A percentile compares a stretch with the other conserved stretches of the same genome.
These are phyloP conservation scores for Peronospora belbahrii DNA, from an alignment of 352 stramenopile genomes.

Conservation along the genomic window DNA sequence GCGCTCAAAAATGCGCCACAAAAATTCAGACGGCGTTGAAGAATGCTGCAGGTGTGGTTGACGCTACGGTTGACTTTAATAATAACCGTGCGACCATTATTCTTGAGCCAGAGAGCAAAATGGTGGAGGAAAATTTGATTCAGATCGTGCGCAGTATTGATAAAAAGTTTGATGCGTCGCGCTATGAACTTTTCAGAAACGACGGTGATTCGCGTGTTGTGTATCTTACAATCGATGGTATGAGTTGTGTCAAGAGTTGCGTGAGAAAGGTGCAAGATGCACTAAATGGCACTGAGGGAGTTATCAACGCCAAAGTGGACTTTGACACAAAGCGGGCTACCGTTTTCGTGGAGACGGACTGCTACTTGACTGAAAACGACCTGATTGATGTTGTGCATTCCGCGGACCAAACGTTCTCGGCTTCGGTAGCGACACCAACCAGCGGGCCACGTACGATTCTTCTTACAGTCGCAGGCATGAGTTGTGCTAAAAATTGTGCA, in stretches of 20 bases:
- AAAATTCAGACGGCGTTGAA: conserved; percentile 55
- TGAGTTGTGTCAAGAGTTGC: conserved; percentile 76
- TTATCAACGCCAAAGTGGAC: conserved; percentile 76
- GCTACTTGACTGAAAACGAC: conserved; percentile 51
- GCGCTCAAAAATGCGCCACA: conserved; percentile 48
- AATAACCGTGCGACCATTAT: conserved; percentile 69
- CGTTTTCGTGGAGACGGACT: conserved; percentile 65
- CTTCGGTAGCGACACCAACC: conserved; percentile 35
- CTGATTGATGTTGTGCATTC: conserved; percentile 58
- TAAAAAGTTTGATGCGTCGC: conserved; percentile 43
- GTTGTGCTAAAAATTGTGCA: conserved; percentile 73
- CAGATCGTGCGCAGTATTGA: conserved; percentile 40
- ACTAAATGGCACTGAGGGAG: conserved; percentile 46
- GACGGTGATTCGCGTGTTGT: conserved; percentile 66
- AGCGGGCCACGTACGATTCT: conserved; percentile 39
- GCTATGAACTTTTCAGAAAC: conserved; percentile 54
- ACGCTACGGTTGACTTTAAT: conserved; percentile 59
- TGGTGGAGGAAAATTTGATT: conserved; percentile 68
- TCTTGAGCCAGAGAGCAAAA: conserved; percentile 43
- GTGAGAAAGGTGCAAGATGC: conserved; percentile 62
- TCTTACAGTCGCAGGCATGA: conserved; percentile 69
- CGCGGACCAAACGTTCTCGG: conserved; percentile 53
- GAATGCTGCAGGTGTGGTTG: conserved; percentile 42
- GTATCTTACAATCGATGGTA: conserved; percentile 60
- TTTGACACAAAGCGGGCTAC: conserved; percentile 69